Percentiles rank a stretch among this genome's conserved stretches.
These are phyloP conservation scores for Melastoma candidum DNA, from an alignment of 441 rosid genomes.

Conservation along the genomic window DNA sequence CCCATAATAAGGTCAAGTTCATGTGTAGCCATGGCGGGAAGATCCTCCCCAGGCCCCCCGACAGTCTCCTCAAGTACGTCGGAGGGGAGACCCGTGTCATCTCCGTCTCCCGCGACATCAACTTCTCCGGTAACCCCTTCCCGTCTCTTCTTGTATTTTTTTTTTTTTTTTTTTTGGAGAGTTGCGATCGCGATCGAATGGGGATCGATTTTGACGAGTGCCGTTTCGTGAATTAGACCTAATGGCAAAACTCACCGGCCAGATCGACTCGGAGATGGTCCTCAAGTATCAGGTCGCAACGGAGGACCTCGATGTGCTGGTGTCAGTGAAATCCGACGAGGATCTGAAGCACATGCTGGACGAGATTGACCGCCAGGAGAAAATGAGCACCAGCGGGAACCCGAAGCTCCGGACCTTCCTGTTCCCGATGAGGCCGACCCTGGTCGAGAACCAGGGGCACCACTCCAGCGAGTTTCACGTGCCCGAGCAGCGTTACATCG, in stretches of 20 bases:
- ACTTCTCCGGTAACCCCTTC: constrained; percentile 31
- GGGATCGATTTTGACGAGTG: neutral
- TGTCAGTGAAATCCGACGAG: constrained; percentile 58
- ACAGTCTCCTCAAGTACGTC: constrained; percentile 62
- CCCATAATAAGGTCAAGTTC: constrained; percentile 44
- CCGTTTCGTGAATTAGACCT: constrained; percentile 26
- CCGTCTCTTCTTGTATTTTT: neutral
- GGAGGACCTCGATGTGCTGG: constrained; percentile 69
- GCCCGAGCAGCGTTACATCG: constrained; percentile 44
- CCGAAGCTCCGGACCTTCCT: constrained; percentile 53
- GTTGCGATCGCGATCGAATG: neutral
- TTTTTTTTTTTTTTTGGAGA: neutral
- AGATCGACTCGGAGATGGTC: constrained; percentile 40
- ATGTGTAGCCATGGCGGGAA: constrained; percentile 82
- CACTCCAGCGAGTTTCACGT: constrained; percentile 24
- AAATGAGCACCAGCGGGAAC: constrained; percentile 20
- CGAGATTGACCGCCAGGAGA: constrained; percentile 45
- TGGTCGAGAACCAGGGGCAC: constrained; percentile 28
- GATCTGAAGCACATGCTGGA: constrained; percentile 83
- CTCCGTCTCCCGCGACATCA: constrained; percentile 41
- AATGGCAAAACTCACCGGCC: constrained; percentile 45
- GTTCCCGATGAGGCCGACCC: constrained; percentile 40
- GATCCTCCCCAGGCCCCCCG: constrained; percentile 55
- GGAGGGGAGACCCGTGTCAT: constrained; percentile 89
- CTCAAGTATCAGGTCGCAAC: constrained; percentile 62